Evolutionary conservation across 1,284 basidiomycete genomes (phyloP), one percentile per base, ranked within the genome.

Genomic region (Coriolopsis trogii): DNA sequence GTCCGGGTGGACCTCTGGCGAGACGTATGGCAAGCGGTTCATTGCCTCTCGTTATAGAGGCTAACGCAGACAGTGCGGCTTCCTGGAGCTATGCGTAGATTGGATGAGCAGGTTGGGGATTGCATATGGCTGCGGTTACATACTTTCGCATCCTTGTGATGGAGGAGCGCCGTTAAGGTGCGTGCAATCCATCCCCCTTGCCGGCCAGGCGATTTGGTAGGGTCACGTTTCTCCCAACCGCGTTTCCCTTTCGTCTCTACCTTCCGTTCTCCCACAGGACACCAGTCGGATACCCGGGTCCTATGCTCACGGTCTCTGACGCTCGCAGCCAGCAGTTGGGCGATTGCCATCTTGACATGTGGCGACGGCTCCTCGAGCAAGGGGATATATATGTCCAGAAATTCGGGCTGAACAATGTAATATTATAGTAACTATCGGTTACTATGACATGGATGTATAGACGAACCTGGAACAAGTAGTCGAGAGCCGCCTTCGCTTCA

Each of bases 31-130:
- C 80, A 0, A 88, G 71, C 4, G 68, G 53, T 0, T 75, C 63
- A 53, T 87, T 89, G 51, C 90, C 90, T 61, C 84, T 83, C 15
- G 82, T 76, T 9, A 94, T 67, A 0, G 87, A 76, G 2, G 85
- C 85, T n/a, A 94, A 70, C 0, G 88, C 87, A 20, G 74, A 76
- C 5, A 93, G 68, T 0, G 78, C 82, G 0, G 87, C 86, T 69
- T 92, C 90, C 62, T 91, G 83, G 2, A 84, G 66, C 81, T 92
- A 37, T 28, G 3, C 5, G 31, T 12, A 18, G n/a, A 41, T 21
- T 16, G 26, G n/a, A 39, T 23, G 38, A n/a, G 4, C 34, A 4
- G 6, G 25, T 18, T 18, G 26, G 16, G 6, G 29, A 7, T 25
- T 21, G 6, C 4, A 25, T 24, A 33, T 16, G 20, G 4, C 12